Percentiles rank a stretch among this genome's conserved stretches.
Conservation (phyloP, 1,139 yeast species). For the Geotrichum europaeum region DNA sequence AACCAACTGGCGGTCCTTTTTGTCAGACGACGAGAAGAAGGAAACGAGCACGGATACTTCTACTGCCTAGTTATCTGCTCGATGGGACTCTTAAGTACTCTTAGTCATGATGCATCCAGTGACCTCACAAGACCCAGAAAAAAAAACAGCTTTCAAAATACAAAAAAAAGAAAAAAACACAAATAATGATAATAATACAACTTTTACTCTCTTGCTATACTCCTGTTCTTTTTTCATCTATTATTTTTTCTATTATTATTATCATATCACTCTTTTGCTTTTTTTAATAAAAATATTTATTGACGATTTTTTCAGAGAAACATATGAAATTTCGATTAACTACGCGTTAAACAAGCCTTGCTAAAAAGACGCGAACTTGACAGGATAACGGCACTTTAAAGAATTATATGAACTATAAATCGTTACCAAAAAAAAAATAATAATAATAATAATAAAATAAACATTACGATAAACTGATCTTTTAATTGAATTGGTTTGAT, state of each 20-base stretch:
- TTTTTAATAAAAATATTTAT: too few species aligned
- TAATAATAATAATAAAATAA: too few species aligned
- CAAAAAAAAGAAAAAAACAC: background rate
- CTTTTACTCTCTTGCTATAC: background rate
- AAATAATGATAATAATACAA: background rate
- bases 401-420: too few species aligned
- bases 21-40: background rate
- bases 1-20: slow-evolving; percentile 29
- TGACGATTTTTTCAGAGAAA: too few species aligned
- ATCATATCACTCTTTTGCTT: background rate
- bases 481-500: too few species aligned
- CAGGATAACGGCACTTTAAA: too few species aligned
- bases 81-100: background rate
- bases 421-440: too few species aligned
- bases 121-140: background rate
- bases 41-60: background rate
- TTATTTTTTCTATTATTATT: background rate
- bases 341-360: too few species aligned
- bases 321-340: too few species aligned
- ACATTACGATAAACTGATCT: too few species aligned
- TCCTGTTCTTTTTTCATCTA: background rate
- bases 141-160: background rate
- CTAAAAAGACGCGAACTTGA: too few species aligned
- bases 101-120: background rate
- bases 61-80: background rate